These are phyloP conservation scores for Aureobasidium zeae DNA, from an alignment of 2,329 filamentous ascomycete genomes.

Conservation along the genomic window DNA sequence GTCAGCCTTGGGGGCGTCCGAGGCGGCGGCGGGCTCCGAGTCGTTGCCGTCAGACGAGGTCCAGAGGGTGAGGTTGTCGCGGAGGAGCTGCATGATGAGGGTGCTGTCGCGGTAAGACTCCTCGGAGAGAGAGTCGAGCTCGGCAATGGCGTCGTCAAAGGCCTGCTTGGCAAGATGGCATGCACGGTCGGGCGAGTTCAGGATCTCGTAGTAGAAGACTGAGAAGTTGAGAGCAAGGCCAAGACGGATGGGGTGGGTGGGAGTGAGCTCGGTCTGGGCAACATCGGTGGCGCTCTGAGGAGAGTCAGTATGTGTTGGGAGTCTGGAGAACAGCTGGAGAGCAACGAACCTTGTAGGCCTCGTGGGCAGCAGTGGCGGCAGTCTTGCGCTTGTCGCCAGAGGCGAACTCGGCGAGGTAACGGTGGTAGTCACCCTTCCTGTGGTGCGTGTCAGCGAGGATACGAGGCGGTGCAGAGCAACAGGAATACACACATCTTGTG, in stretches of 20 bases:
- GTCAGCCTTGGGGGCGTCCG: slow-evolving; percentile 53
- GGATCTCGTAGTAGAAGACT: slow-evolving; percentile 98
- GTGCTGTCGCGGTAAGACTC: slow-evolving; percentile 99
- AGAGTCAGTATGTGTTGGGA: not conserved
- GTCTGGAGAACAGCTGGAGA: not conserved
- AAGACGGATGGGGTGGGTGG: slow-evolving; percentile 95
- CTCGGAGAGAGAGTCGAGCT: slow-evolving; percentile 95
- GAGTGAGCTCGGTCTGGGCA: slow-evolving; percentile 92
- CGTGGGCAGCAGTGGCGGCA: slow-evolving; percentile 75
- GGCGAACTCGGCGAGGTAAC: slow-evolving; percentile 88
- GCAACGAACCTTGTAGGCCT: slow-evolving; percentile 83
- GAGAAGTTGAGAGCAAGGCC: slow-evolving; percentile 98
- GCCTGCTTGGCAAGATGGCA: slow-evolving; percentile 99
- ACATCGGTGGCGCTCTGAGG: slow-evolving; percentile 88
- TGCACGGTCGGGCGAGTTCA: slow-evolving; percentile 94
- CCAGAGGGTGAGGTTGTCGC: slow-evolving; percentile 97
- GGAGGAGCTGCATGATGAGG: slow-evolving; percentile 97
- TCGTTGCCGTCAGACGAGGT: slow-evolving; percentile 87
- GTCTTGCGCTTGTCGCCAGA: slow-evolving; percentile 86
- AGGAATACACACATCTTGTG: slow-evolving; percentile 83
- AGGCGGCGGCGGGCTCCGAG: slow-evolving; percentile 56
- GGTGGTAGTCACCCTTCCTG: slow-evolving; percentile 97
- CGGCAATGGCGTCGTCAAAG: slow-evolving; percentile 95
- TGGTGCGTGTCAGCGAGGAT: slow-evolving; percentile 18
- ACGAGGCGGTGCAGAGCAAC: not conserved